Base-by-base conservation (phyloP, 2,329 filamentous ascomycete genomes). In the Penicillium brasilianum region DNA sequence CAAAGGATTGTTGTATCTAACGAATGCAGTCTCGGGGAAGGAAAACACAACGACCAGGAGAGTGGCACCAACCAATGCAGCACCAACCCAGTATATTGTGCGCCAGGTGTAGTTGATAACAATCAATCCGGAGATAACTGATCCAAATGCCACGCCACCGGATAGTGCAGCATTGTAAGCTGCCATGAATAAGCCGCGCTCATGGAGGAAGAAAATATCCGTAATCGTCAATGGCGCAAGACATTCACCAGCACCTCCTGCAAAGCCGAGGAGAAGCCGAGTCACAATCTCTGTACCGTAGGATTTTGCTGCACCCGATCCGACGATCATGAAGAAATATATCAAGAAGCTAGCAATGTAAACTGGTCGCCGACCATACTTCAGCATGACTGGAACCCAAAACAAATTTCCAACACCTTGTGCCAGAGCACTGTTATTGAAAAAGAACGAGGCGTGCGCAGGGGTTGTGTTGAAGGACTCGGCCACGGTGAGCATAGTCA, bases 21-120 rank as follows among this genome's bases (percentile, higher is more conserved):
- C 50, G 22, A 37, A 86, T 10, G 79, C 78, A 0, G 84, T 87
- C 69, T 87, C 84, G 0, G 84, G 84, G 53, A 87, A 82, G 3
- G 82, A 82, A 59, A 87, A 80, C 66, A 84, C 72, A 8, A 82
- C 78, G 1, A 86, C 64, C 0, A 85, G 56, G 1, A 83, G 79
- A 18, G 82, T 74, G 8, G 76, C 64, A 9, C 81, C 84, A 51
- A 87, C 77, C 13, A 87, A 69, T 16, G 79, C 83, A 3, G 79
- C 71, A 4, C 80, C 80, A 61, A 65, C 54, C 30, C 55, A 60
- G 36, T 63, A 65, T 43, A 77, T 72, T 36, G 68, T 68, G 7
- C 73, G 68, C 73, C 75, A 78, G 61, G 58, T 55, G 41, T 69
- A 64, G 20, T 66, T 64, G 65, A 75, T 76, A 13, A 72, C 73